phyloP scores from a whole-genome alignment of 225 moss, liverwort and hornwort species.

The Pleurozium schreberi region DNA sequence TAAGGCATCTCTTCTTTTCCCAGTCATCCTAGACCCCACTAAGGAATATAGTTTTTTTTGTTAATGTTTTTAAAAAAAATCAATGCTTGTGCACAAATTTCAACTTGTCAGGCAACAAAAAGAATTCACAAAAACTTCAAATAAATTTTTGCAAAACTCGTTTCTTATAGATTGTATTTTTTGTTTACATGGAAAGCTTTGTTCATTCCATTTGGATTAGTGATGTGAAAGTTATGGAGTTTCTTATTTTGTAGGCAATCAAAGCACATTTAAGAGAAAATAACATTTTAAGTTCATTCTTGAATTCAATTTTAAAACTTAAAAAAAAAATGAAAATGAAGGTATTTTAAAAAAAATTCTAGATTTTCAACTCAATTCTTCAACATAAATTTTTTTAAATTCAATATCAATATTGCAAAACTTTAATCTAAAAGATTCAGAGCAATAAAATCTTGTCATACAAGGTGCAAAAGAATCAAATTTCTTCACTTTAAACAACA shows the following conservation, averaged over 20 bases:
- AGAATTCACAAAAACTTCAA: background rate
- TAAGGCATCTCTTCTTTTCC: too few species aligned
- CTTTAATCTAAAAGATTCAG: background rate
- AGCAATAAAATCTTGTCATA: background rate
- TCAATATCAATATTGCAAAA: background rate
- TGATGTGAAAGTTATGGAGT: too few species aligned
- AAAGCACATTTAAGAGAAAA: too few species aligned
- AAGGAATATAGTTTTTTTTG: too few species aligned
- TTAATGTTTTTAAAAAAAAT: too few species aligned
- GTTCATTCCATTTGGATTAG: background rate
- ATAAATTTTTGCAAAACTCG: background rate
- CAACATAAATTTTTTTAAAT: background rate
- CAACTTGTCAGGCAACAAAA: background rate
- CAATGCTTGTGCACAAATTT: too few species aligned
- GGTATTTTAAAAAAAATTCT: accelerated
- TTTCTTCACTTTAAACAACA: background rate
- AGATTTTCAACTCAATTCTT: background rate
- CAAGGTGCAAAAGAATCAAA: accelerated
- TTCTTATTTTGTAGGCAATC: too few species aligned
- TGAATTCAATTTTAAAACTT: background rate
- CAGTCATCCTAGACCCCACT: too few species aligned
- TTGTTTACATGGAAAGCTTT: background rate
- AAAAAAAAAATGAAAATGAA: background rate
- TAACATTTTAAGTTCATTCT: background rate
- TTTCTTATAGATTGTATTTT: background rate